Evolutionary conservation across 2,329 filamentous ascomycete genomes (phyloP).

Genomic region (Mycogone perniciosa): DNA sequence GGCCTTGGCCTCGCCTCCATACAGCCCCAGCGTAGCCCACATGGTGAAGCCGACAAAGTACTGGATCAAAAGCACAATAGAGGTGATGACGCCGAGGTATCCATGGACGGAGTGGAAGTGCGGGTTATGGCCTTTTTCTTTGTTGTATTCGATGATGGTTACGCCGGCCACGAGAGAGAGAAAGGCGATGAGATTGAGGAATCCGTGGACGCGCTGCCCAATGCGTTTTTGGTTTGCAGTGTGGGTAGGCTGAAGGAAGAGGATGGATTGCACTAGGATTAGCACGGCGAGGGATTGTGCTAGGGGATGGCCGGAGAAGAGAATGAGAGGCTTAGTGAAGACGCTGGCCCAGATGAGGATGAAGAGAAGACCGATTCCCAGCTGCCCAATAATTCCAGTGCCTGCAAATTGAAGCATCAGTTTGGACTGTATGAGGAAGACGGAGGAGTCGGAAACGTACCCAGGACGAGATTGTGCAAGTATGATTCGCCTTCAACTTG

Average conservation of each 20-base stretch:
- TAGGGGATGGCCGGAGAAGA: constrained; percentile 87
- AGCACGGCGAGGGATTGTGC: constrained; percentile 61
- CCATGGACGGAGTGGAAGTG: constrained; percentile 81
- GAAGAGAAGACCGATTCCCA: constrained; percentile 67
- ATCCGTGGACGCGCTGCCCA: constrained; percentile 58
- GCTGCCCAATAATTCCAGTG: constrained; percentile 74
- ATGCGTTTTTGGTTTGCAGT: constrained; percentile 64
- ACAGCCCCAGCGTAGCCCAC: constrained; percentile 67
- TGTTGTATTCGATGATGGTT: constrained; percentile 76
- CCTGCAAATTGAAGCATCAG: constrained; percentile 41
- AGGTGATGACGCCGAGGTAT: constrained; percentile 72
- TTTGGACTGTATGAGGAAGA: neutral
- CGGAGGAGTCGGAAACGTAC: constrained; percentile 38
- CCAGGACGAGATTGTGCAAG: constrained; percentile 65
- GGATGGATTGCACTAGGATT: constrained; percentile 69
- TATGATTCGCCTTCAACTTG: constrained; percentile 61
- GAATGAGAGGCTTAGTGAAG: constrained; percentile 61
- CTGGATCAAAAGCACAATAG: constrained; percentile 64
- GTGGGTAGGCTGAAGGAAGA: constrained; percentile 83
- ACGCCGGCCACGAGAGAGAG: constrained; percentile 58
- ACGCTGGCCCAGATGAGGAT: constrained; percentile 73
- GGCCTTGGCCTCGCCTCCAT: constrained; percentile 72
- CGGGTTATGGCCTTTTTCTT: constrained; percentile 56
- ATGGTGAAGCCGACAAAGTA: constrained; percentile 75
- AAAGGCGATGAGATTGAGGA: constrained; percentile 61